phyloP scores from a whole-genome alignment of 495 filamentous ascomycete species.

The Aspergillus olivimuriae region DNA sequence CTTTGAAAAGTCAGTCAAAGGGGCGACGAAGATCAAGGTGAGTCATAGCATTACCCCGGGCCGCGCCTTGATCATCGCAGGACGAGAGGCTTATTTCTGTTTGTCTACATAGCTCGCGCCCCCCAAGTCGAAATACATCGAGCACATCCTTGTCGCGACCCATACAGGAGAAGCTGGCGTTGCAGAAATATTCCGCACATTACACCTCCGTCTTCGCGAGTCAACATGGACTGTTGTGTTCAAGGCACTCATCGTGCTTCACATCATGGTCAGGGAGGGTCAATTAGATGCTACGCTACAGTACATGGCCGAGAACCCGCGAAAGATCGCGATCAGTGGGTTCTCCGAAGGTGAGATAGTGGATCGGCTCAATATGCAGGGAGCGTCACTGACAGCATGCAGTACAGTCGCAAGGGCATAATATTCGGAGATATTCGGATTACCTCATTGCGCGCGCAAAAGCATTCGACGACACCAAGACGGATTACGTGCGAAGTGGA shows the following conservation, averaged over 20 bases:
- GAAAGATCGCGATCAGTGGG: constrained; percentile 77
- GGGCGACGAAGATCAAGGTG: constrained; percentile 91
- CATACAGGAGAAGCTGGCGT: constrained; percentile 93
- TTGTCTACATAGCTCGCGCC: constrained; percentile 66
- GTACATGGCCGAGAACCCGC: constrained; percentile 77
- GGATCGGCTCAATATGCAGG: background rate
- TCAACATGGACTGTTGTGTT: constrained; percentile 97
- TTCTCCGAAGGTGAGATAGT: constrained; percentile 79
- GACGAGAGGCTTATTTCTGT: constrained; percentile 9
- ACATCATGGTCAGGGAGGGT: constrained; percentile 96
- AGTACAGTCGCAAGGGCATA: constrained; percentile 92
- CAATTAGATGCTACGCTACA: constrained; percentile 81
- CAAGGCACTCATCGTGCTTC: constrained; percentile 91
- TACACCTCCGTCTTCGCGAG: constrained; percentile 83
- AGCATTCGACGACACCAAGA: constrained; percentile 74
- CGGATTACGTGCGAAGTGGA: constrained; percentile 83
- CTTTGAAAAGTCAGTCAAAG: constrained; percentile 91
- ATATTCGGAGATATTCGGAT: constrained; percentile 84
- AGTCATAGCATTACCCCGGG: constrained; percentile 13
- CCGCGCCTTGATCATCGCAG: background rate
- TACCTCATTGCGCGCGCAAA: constrained; percentile 80
- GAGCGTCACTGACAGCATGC: constrained; percentile 10
- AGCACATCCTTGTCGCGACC: constrained; percentile 93
- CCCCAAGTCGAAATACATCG: constrained; percentile 99
- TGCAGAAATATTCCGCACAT: constrained; percentile 87